A percentile compares a stretch with the other conserved stretches of the same genome.
Conservation (phyloP, 2,329 filamentous ascomycete genomes). For the Neocatenulostroma microsporum region DNA sequence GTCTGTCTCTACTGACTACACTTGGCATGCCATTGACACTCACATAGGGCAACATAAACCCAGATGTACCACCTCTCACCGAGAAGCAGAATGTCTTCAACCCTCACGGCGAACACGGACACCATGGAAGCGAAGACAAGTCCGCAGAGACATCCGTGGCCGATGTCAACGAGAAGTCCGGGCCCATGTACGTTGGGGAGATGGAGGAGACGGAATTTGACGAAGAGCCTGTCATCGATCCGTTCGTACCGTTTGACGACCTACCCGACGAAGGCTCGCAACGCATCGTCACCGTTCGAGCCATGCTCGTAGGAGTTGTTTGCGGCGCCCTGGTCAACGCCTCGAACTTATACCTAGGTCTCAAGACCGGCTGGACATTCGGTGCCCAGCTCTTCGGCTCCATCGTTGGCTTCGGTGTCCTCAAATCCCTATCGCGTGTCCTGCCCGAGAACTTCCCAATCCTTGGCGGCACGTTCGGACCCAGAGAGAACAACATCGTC, state of each 20-base stretch:
- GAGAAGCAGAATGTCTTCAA: conserved; percentile 33
- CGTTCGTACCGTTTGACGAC: conserved; percentile 37
- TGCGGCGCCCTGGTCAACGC: conserved; percentile 55
- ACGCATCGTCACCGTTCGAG: conserved; percentile 49
- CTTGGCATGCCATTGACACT: conserved; percentile 1
- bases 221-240: conserved; percentile 28
- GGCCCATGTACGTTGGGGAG: conserved; percentile 21
- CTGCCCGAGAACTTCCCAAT: conserved; percentile 43
- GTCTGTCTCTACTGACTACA: neutral
- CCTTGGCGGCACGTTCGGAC: conserved; percentile 50
- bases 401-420: conserved; percentile 53
- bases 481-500: conserved; percentile 56
- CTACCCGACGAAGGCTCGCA: conserved; percentile 39
- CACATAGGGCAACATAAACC: conserved; percentile 20
- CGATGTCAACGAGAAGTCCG: conserved; percentile 23
- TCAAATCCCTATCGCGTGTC: conserved; percentile 47
- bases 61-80: conserved; percentile 25
- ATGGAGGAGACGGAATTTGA: conserved; percentile 22
- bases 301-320: conserved; percentile 48
- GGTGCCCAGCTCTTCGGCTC: conserved; percentile 34
- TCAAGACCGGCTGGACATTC: conserved; percentile 40
- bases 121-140: conserved; percentile 10
- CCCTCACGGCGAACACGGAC: conserved; percentile 3
- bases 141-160: conserved; percentile 9
- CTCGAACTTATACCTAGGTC: conserved; percentile 55